phyloP scores from a whole-genome alignment of 495 filamentous ascomycete genomes.

The Astrothelium subdiscretum region DNA sequence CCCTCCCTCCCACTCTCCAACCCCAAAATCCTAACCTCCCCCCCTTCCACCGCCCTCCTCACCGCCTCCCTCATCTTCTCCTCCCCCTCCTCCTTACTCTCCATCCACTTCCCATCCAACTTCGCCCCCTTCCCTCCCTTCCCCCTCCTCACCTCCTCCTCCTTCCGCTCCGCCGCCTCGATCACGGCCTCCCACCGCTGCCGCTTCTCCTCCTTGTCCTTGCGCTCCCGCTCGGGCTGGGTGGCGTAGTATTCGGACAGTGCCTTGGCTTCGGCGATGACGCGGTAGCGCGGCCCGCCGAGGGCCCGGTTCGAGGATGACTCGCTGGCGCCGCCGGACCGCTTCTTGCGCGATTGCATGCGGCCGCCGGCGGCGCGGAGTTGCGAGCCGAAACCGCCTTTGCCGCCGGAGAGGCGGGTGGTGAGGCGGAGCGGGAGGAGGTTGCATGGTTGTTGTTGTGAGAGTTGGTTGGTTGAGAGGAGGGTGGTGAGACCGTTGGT shows the following conservation, averaged over 20 bases:
- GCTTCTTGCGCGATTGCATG: slow-evolving; percentile 90
- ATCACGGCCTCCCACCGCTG: slow-evolving; percentile 77
- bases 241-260: slow-evolving; percentile 89
- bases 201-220: slow-evolving; percentile 73
- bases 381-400: slow-evolving; percentile 95
- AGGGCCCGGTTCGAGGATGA: slow-evolving; percentile 85
- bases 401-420: slow-evolving; percentile 69
- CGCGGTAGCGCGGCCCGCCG: slow-evolving; percentile 80
- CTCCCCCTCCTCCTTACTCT: slow-evolving; percentile 75
- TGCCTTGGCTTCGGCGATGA: slow-evolving; percentile 86
- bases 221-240: slow-evolving; percentile 92
- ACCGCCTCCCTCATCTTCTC: slow-evolving; percentile 81
- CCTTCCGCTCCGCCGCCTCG: slow-evolving; percentile 63
- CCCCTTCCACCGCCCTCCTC: slow-evolving; percentile 57
- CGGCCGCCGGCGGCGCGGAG: slow-evolving; percentile 92
- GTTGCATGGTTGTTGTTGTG: slow-evolving; percentile 18
- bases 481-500: slow-evolving; percentile 40
- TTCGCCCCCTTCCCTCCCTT: slow-evolving; percentile 43
- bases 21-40: slow-evolving; percentile 32
- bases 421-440: slow-evolving; percentile 75
- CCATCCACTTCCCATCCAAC: slow-evolving; percentile 79
- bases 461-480: slow-evolving; percentile 37
- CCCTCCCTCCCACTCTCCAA: slow-evolving; percentile 11
- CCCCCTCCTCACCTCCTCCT: slow-evolving; percentile 65
- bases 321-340: slow-evolving; percentile 38